Conservation (phyloP, 768 basidiomycete genomes). For the Podaxis sp. region DNA sequence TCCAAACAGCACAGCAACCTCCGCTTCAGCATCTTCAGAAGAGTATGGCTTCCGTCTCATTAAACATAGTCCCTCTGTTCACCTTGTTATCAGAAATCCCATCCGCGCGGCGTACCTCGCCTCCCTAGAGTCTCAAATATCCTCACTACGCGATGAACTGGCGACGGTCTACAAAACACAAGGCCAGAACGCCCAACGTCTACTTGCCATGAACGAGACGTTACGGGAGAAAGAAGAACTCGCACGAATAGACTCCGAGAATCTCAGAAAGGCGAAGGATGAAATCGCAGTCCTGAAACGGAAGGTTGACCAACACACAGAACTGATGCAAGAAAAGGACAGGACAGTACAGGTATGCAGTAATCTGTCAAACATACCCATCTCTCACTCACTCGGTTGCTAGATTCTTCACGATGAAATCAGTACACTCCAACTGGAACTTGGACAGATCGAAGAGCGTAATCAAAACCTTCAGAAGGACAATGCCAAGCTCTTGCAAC, state of each 20-base stretch:
- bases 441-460: conserved; percentile 84
- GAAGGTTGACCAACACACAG: conserved; percentile 82
- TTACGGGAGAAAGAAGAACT: conserved; percentile 91
- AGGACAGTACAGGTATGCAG: conserved; percentile 79
- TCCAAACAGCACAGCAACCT: conserved; percentile 61
- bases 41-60: conserved; percentile 52
- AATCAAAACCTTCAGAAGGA: conserved; percentile 87
- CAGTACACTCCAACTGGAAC: conserved; percentile 86
- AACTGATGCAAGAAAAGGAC: conserved; percentile 88
- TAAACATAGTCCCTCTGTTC: conserved; percentile 16
- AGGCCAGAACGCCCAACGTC: conserved; percentile 90
- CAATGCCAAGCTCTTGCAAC: conserved; percentile 92
- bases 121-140: conserved; percentile 93
- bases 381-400: conserved; percentile 14
- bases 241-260: conserved; percentile 78
- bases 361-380: background rate
- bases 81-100: conserved; percentile 58
- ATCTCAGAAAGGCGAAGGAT: conserved; percentile 72
- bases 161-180: conserved; percentile 96
- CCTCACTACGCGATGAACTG: conserved; percentile 86
- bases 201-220: conserved; percentile 93
- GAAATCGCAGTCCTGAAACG: conserved; percentile 68
- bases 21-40: conserved; percentile 61
- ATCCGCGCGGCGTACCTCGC: conserved; percentile 86
- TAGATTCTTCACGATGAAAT: conserved; percentile 96